Conservation (phyloP, 176 grass and related monocot species). For the Ensete ventricosum region DNA sequence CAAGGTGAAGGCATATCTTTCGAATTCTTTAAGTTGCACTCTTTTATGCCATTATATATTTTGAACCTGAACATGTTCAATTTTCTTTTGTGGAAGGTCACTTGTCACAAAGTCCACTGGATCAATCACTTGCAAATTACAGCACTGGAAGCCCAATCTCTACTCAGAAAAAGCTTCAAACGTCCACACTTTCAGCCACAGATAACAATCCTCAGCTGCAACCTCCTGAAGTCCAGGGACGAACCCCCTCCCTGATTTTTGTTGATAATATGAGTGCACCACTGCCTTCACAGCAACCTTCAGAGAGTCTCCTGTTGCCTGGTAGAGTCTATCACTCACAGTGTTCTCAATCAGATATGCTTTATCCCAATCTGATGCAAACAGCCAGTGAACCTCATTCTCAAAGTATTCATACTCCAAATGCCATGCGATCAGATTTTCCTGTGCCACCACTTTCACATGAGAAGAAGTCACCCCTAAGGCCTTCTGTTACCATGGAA, state of each 20-base stretch:
- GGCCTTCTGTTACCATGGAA: slow-evolving; percentile 22
- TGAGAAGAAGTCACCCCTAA: slow-evolving; percentile 12
- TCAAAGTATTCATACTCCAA: slow-evolving; percentile 31
- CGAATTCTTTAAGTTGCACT: slow-evolving; percentile 7
- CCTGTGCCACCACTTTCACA: slow-evolving; percentile 20
- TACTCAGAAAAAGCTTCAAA: background rate
- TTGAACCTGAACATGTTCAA: slow-evolving; percentile 15
- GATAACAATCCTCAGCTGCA: slow-evolving; percentile 2
- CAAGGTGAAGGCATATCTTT: slow-evolving; percentile 15
- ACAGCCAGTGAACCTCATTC: slow-evolving; percentile 3
- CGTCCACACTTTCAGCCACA: background rate
- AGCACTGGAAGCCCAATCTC: background rate
- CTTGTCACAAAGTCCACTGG: background rate
- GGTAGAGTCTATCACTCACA: background rate
- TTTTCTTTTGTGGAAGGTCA: background rate
- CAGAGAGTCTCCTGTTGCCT: background rate
- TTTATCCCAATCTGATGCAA: background rate
- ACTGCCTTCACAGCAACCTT: slow-evolving; percentile 5
- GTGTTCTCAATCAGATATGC: slow-evolving; percentile 1
- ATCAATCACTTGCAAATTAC: slow-evolving; percentile 2
- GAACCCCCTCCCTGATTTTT: background rate
- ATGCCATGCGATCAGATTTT: slow-evolving; percentile 11
- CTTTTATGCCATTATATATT: slow-evolving; percentile 17
- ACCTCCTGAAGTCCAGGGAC: background rate
- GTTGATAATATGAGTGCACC: background rate